phyloP scores from a whole-genome alignment of 164 flowering plant genomes.

The Berberis thunbergii region DNA sequence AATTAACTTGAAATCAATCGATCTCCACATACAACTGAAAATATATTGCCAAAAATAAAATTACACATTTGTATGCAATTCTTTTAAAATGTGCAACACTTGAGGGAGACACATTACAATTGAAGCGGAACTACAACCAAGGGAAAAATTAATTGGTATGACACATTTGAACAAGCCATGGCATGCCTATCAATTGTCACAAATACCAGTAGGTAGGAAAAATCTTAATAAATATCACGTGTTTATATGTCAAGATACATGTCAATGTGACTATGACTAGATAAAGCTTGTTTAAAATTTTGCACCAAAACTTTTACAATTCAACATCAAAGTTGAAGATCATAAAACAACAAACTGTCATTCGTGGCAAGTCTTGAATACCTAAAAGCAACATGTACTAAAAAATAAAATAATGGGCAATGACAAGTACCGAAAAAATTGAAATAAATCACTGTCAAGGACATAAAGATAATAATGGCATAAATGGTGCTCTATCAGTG shows the following conservation, averaged over 20 bases:
- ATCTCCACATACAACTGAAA: slow-evolving; percentile 12
- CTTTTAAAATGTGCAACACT: too few relatives aligned
- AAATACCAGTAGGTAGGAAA: not conserved
- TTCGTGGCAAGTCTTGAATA: not conserved
- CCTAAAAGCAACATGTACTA: not conserved
- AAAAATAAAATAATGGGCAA: not conserved
- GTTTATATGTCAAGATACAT: not conserved
- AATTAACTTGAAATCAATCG: slow-evolving; percentile 10
- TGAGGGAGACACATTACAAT: too few relatives aligned
- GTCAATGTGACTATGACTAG: slow-evolving; percentile 41
- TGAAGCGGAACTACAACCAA: too few relatives aligned
- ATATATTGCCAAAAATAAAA: slow-evolving; percentile 3
- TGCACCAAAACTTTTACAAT: slow-evolving; percentile 2
- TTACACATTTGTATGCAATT: too few relatives aligned
- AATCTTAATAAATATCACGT: not conserved
- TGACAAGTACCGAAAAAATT: not conserved
- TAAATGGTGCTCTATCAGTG: slow-evolving; percentile 14
- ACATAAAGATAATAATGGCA: not conserved
- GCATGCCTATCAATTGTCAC: not conserved
- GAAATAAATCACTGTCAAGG: not conserved
- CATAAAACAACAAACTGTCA: not conserved
- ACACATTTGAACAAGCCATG: not conserved
- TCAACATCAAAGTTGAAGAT: slow-evolving; percentile 11
- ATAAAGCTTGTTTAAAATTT: slow-evolving; percentile 17
- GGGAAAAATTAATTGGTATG: too few relatives aligned